These are phyloP conservation scores for Ulota crispa DNA, from an alignment of 225 moss, liverwort and hornwort species.

Conservation along the genomic window DNA sequence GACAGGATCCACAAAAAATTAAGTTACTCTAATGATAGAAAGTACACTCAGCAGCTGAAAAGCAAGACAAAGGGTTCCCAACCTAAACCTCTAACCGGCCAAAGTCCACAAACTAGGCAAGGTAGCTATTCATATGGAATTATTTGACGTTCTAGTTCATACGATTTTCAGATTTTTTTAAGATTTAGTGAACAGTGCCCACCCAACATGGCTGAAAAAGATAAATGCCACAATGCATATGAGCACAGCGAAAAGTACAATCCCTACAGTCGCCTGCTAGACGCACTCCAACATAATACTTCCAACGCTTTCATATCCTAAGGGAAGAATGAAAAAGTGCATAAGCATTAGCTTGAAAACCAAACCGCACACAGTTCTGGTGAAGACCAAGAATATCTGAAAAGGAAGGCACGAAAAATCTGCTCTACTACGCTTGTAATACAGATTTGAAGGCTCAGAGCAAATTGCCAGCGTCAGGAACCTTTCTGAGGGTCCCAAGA, in stretches of 20 bases:
- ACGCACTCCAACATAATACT: not conserved
- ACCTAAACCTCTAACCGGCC: not conserved
- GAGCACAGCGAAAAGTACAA: constrained; percentile 1
- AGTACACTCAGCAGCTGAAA: not conserved
- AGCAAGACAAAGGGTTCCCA: not conserved
- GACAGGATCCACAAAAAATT: not conserved
- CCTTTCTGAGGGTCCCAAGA: not conserved
- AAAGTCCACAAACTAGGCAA: not conserved
- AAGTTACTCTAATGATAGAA: not conserved
- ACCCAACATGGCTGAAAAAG: constrained; percentile 7
- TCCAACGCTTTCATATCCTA: not conserved
- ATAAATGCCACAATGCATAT: constrained; percentile 7
- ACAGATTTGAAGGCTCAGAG: not conserved
- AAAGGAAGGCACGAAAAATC: constrained; percentile 4
- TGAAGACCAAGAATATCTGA: constrained; percentile 5
- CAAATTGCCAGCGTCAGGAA: constrained; percentile 17
- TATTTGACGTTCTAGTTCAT: not conserved
- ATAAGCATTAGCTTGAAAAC: not conserved
- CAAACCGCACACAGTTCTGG: not conserved
- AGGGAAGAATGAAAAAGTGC: not conserved
- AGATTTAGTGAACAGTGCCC: not conserved
- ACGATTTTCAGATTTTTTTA: not conserved
- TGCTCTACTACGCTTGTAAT: not conserved
- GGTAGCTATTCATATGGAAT: not conserved
- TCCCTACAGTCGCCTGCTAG: not conserved